These are phyloP conservation scores for Yarrowia porcina DNA, from an alignment of 805 yeast genomes.

Conservation along the genomic window DNA sequence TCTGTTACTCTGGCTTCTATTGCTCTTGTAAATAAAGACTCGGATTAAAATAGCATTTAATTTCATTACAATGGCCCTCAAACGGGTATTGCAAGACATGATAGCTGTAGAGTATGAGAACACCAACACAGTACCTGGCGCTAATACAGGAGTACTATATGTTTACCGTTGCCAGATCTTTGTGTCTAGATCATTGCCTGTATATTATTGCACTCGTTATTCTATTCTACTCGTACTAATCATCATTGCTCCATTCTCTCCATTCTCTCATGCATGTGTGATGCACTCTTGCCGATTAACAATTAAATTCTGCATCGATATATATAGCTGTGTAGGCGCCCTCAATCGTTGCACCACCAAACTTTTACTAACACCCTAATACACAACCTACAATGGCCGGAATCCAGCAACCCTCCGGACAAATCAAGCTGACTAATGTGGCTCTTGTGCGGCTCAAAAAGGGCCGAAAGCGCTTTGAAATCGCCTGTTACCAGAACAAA, in stretches of 20 bases:
- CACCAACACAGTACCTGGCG: not conserved
- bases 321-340: not conserved
- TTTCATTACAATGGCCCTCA: not conserved
- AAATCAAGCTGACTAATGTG: constrained; percentile 88
- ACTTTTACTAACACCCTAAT: constrained; percentile 1
- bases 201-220: not conserved
- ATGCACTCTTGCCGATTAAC: not conserved
- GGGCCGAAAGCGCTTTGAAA: constrained; percentile 84
- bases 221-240: not conserved
- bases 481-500: constrained; percentile 95
- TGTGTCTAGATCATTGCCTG: not conserved
- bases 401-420: constrained; percentile 85
- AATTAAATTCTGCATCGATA: constrained; percentile 10
- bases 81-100: not conserved
- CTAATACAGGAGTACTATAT: too few species aligned
- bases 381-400: constrained; percentile 40
- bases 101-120: too few species aligned
- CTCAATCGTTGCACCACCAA: not conserved
- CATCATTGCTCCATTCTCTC: constrained; percentile 13
- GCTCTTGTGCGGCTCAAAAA: constrained; percentile 87
- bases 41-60: not conserved
- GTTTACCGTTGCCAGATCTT: too few species aligned
- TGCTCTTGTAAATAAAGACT: not conserved
- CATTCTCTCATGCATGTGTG: not conserved
- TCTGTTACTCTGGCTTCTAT: too few species aligned